Base-by-base conservation (phyloP, 1,139 yeast genomes). In the Protomyces inundatus region DNA sequence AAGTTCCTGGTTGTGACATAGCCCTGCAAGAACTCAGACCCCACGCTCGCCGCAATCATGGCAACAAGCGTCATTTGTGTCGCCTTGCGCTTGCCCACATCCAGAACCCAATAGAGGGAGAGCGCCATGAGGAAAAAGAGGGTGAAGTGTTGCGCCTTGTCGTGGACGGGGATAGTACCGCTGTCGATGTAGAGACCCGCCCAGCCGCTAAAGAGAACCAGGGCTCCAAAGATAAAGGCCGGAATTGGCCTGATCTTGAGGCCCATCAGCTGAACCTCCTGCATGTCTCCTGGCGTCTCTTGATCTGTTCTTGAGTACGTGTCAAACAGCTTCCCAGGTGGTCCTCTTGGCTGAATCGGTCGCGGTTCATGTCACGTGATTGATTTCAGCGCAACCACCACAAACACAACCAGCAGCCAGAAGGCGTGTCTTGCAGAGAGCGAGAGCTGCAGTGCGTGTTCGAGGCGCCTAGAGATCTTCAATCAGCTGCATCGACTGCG, bases 11-110 rank as follows among this genome's bases (percentile, higher is more conserved):
- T 74, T 10, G 76, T 73, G 12, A 73, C 66, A 46, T 74, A 63
- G 10, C 71, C 68, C 69, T 83, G 87, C 4, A 78, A 70, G 54
- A 82, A 72, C 71, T 84, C 88, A 74, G 84, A 84, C 5, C 78
- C 76, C 14, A 83, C 73, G 36, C 84, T 77, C 3, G 80, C 84
- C 1, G 77, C 73, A 1, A 77, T 63, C 3, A 84, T 77, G 69
- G 77, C 75, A 0, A 76, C 65, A 16, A 80, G 70, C 1, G 87
- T 81, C 54, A 81, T 66, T 56, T 76, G 74, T 42, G 81, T 72
- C 9, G 77, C 72, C 65, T 79, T 76, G 66, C 79, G 73, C 6
- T 80, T 69, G 5, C 76, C 69, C 3, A 77, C 69, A 76, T 83
- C 84, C 62, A 84, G 75, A 6, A 83, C 72, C 77, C 83, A 82